phyloP scores from a whole-genome alignment of 768 basidiomycete genomes.

The Basidioascus undulatus region DNA sequence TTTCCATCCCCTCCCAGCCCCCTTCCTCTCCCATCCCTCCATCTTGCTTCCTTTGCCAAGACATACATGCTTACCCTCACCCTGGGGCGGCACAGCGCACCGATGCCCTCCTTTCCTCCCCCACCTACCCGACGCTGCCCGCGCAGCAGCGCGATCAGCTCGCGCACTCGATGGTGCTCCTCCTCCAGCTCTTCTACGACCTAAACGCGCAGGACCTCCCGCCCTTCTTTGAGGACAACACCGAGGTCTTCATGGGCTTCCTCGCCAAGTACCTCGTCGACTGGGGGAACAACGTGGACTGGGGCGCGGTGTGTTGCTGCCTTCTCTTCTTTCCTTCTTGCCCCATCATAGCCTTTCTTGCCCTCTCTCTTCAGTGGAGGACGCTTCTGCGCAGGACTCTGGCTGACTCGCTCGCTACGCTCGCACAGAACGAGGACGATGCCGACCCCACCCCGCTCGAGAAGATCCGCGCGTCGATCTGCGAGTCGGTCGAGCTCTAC shows the following conservation, averaged over 20 bases:
- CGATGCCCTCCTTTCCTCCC: conserved; percentile 20
- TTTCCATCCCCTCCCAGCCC: conserved; percentile 27
- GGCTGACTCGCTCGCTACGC: background rate
- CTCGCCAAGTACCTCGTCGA: conserved; percentile 62
- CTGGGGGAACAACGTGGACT: no score
- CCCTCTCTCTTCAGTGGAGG: conserved; percentile 27
- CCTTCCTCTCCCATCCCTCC: conserved; percentile 23
- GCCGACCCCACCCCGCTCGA: conserved; percentile 63
- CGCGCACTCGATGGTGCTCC: conserved; percentile 48
- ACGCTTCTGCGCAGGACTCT: no score
- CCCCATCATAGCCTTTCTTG: conserved; percentile 4
- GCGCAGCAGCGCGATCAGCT: no score
- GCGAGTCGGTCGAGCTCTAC: conserved; percentile 69
- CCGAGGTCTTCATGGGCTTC: conserved; percentile 60
- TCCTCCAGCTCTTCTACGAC: conserved; percentile 77
- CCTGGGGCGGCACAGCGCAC: conserved; percentile 15
- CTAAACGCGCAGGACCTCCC: conserved; percentile 88
- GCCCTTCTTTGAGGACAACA: conserved; percentile 71
- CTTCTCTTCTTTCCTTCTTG: background rate
- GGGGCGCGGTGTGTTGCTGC: conserved; percentile 31
- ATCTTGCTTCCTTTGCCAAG: no score
- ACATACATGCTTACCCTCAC: background rate
- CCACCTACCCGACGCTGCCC: conserved; percentile 16
- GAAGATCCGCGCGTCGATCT: conserved; percentile 63
- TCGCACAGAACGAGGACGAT: conserved; percentile 15